Conservation (phyloP, 768 basidiomycete genomes). For the Lactifluus piperatus region DNA sequence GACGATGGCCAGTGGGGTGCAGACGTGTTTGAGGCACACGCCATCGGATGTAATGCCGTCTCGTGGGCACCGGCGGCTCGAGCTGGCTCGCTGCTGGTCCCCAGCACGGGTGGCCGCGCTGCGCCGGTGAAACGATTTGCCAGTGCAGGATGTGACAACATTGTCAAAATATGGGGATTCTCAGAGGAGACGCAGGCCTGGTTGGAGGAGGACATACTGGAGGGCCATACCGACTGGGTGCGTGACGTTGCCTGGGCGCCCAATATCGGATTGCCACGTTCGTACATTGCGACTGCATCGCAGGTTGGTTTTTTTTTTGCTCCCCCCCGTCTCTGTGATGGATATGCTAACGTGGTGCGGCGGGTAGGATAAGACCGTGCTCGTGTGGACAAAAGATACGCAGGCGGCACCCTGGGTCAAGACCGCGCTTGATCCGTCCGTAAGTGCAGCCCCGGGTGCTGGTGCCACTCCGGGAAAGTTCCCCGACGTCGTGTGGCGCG, state of each 20-base stretch:
- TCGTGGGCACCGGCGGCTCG: constrained; percentile 94
- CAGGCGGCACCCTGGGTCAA: constrained; percentile 71
- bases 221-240: constrained; percentile 96
- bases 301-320: constrained; percentile 40
- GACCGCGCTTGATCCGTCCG: constrained; percentile 67
- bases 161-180: constrained; percentile 91
- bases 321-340: neutral
- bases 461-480: constrained; percentile 64
- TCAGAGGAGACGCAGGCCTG: constrained; percentile 82
- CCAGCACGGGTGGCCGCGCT: constrained; percentile 39
- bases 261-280: constrained; percentile 88
- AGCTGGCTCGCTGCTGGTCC: constrained; percentile 75
- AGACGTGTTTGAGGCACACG: constrained; percentile 91
- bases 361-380: constrained; percentile 66
- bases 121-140: constrained; percentile 81
- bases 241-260: constrained; percentile 99
- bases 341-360: neutral
- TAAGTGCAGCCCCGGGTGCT: constrained; percentile 34
- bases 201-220: constrained; percentile 83
- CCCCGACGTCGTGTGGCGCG: constrained; percentile 97
- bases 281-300: constrained; percentile 92
- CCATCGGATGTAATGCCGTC: constrained; percentile 93
- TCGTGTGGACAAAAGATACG: constrained; percentile 86
- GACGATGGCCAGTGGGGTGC: constrained; percentile 97
- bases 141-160: constrained; percentile 92